These are phyloP conservation scores for Boletus pseudopeckii DNA, from an alignment of 768 basidiomycete genomes.

Conservation along the genomic window DNA sequence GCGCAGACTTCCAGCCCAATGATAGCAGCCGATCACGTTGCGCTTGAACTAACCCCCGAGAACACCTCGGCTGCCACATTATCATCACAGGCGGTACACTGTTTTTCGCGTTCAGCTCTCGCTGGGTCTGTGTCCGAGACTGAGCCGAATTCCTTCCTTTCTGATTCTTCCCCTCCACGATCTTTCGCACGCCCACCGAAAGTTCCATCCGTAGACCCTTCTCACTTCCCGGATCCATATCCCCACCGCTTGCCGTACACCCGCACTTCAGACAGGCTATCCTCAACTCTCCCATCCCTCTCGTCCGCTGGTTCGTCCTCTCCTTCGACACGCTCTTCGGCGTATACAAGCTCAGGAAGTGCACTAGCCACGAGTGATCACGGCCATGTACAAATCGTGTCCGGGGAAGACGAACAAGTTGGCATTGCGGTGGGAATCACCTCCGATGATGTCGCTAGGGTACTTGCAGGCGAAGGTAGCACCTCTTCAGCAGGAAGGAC, in stretches of 20 bases:
- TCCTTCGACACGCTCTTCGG: constrained; percentile 70
- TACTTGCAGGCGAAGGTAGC: constrained; percentile 52
- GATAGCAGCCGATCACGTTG: constrained; percentile 14
- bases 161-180: constrained; percentile 34
- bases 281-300: constrained; percentile 50
- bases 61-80: constrained; percentile 23
- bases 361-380: constrained; percentile 58
- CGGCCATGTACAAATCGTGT: constrained; percentile 62
- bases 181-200: constrained; percentile 45
- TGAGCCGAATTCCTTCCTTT: constrained; percentile 37
- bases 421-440: constrained; percentile 55
- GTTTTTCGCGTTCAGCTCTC: constrained; percentile 33
- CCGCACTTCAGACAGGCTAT: constrained; percentile 32
- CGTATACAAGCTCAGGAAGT: constrained; percentile 72
- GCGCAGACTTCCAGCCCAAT: constrained; percentile 18
- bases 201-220: constrained; percentile 52
- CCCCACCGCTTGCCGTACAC: constrained; percentile 53
- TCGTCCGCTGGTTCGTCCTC: constrained; percentile 72
- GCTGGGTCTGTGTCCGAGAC: constrained; percentile 40
- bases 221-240: constrained; percentile 70
- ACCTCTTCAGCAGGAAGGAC: constrained; percentile 46
- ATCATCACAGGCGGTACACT: constrained; percentile 22
- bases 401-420: constrained; percentile 54
- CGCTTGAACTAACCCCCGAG: constrained; percentile 8
- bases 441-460: constrained; percentile 61